Evolutionary conservation across 2,329 filamentous ascomycete species (phyloP).

Genomic region (Colletotrichum zoysiae): DNA sequence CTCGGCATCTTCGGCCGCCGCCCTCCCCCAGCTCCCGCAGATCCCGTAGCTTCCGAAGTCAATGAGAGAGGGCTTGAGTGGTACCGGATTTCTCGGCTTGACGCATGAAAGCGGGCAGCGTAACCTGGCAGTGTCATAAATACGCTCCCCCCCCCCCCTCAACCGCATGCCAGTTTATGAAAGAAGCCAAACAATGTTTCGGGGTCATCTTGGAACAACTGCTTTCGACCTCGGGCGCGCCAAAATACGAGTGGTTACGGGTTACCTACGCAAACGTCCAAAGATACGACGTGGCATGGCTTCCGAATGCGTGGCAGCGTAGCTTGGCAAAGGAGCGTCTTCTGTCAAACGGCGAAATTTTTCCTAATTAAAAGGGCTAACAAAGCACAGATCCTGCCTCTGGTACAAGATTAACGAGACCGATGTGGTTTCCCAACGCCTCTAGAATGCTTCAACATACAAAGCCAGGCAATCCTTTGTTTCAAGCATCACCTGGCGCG

Average conservation of each 20-base stretch:
- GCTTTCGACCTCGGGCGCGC: neutral
- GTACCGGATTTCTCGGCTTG: conserved; percentile 28
- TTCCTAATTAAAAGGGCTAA: conserved; percentile 30
- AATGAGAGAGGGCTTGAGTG: neutral
- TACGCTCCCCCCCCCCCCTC: neutral
- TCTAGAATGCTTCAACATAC: conserved; percentile 34
- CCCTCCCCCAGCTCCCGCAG: neutral
- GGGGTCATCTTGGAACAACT: neutral
- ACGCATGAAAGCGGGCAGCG: neutral
- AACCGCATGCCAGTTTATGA: neutral
- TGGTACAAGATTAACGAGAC: conserved; percentile 11
- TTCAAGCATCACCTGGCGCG: conserved; percentile 12
- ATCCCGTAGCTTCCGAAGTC: neutral
- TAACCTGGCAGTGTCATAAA: no score
- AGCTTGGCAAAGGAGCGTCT: neutral
- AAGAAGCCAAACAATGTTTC: neutral
- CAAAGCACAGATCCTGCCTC: conserved; percentile 2
- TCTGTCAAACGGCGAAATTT: conserved; percentile 16
- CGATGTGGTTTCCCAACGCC: conserved; percentile 33
- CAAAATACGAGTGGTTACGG: neutral
- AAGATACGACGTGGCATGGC: neutral
- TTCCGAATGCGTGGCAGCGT: neutral
- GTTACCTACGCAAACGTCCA: neutral
- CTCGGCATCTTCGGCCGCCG: conserved; percentile 25
- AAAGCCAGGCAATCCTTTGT: conserved; percentile 3